Evolutionary conservation across 371 early-diverging fungal genomes (phyloP).

Genomic region (Rhizopus arrhizus): DNA sequence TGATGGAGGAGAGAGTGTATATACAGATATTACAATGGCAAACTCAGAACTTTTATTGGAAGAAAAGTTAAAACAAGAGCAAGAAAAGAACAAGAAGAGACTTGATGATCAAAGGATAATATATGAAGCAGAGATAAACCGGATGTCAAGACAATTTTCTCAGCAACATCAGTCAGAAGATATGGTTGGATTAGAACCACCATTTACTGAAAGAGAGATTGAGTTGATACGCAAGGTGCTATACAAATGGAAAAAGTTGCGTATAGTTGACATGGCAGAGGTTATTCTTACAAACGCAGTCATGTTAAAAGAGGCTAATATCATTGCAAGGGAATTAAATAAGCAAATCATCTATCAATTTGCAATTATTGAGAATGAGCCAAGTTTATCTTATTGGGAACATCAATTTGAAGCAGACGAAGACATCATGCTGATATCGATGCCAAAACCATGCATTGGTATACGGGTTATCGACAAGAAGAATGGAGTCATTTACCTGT

Average conservation of each 20-base stretch:
- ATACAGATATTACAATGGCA: conserved; percentile 40
- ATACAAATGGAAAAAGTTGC: conserved; percentile 62
- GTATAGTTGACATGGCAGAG: conserved; percentile 76
- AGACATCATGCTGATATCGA: conserved; percentile 52
- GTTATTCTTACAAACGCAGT: conserved; percentile 70
- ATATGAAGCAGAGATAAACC: conserved; percentile 54
- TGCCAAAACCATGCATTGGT: conserved; percentile 64
- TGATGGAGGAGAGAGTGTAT: conserved; percentile 52
- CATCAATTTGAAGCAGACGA: conserved; percentile 60
- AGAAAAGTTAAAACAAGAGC: conserved; percentile 56
- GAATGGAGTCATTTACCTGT: conserved; percentile 70
- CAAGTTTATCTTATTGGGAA: conserved; percentile 67
- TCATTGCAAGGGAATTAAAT: conserved; percentile 77
- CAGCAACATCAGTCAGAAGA: conserved; percentile 23
- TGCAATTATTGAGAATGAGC: conserved; percentile 64
- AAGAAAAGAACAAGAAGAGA: conserved; percentile 60
- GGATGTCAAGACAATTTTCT: conserved; percentile 42
- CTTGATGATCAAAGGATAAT: conserved; percentile 51
- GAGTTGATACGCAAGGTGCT: conserved; percentile 55
- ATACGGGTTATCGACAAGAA: conserved; percentile 75
- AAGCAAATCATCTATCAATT: conserved; percentile 84
- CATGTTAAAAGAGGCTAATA: conserved; percentile 85
- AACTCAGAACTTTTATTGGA: conserved; percentile 39
- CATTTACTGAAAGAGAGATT: conserved; percentile 51
- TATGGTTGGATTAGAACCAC: conserved; percentile 7